phyloP scores from a whole-genome alignment of 164 flowering plant species.

The Kingdonia uniflora region DNA sequence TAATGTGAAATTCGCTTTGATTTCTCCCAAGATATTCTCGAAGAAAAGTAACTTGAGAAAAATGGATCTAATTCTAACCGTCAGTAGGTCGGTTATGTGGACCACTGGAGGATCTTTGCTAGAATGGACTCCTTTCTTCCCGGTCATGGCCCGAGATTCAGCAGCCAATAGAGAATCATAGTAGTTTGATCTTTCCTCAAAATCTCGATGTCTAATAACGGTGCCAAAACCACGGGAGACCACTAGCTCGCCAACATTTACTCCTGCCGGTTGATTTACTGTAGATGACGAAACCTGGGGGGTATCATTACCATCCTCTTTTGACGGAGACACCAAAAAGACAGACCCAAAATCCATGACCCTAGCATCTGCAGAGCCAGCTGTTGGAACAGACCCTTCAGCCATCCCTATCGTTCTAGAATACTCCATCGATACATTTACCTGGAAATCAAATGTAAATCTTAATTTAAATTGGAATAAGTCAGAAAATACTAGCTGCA shows the following conservation, averaged over 20 bases:
- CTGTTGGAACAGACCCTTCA: conserved; percentile 44
- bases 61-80: conserved; percentile 30
- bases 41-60: neutral
- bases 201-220: conserved; percentile 81
- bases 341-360: conserved; percentile 96
- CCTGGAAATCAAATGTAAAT: conserved; percentile 29
- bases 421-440: conserved; percentile 89
- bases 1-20: too few species aligned
- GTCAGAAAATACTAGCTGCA: too few species aligned
- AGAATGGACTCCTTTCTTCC: conserved; percentile 84
- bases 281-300: conserved; percentile 28
- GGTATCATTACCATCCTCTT: conserved; percentile 49
- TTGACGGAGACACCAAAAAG: conserved; percentile 47
- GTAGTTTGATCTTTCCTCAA: conserved; percentile 90
- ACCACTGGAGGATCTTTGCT: conserved; percentile 76
- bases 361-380: conserved; percentile 61
- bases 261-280: conserved; percentile 40
- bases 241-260: conserved; percentile 72
- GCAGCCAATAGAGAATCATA: conserved; percentile 92
- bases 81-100: conserved; percentile 71
- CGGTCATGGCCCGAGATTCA: conserved; percentile 71
- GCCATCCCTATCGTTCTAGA: conserved; percentile 62
- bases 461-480: neutral
- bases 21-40: too few species aligned
- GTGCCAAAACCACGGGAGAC: conserved; percentile 81